phyloP scores from a whole-genome alignment of 257 asterid species.

The Plantago elongata region DNA sequence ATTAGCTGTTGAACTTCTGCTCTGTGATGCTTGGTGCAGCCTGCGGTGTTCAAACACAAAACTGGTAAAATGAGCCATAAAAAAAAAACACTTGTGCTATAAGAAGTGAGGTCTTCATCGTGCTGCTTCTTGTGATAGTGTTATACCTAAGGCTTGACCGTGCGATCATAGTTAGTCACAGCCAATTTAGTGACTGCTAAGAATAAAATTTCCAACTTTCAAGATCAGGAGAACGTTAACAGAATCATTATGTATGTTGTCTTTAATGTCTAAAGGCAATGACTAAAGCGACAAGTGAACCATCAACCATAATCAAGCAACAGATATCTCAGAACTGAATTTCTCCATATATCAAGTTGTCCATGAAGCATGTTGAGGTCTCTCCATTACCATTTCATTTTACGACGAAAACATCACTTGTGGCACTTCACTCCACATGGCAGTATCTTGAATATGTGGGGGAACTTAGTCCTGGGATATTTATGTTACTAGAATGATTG shows the following conservation, averaged over 20 bases:
- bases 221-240: background rate
- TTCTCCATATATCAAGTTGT: too few relatives aligned
- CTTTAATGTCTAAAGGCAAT: background rate
- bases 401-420: too few relatives aligned
- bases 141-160: too few relatives aligned
- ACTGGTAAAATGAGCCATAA: background rate
- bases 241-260: background rate
- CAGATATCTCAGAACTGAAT: too few relatives aligned
- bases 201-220: background rate
- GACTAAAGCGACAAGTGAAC: background rate
- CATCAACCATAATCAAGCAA: background rate
- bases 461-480: too few relatives aligned
- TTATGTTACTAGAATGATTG: too few relatives aligned
- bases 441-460: too few relatives aligned
- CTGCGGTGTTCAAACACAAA: constrained; percentile 9
- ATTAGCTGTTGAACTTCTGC: constrained; percentile 14
- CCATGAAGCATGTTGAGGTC: too few relatives aligned
- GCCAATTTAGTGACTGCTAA: constrained; percentile 5
- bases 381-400: too few relatives aligned
- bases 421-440: too few relatives aligned
- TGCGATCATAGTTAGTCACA: background rate
- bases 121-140: background rate
- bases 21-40: constrained; percentile 10
- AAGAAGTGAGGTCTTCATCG: background rate
- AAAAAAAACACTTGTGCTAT: background rate